These are phyloP conservation scores for Pyrenochaeta sp. DNA, from an alignment of 2,329 filamentous ascomycete species.

Conservation along the genomic window DNA sequence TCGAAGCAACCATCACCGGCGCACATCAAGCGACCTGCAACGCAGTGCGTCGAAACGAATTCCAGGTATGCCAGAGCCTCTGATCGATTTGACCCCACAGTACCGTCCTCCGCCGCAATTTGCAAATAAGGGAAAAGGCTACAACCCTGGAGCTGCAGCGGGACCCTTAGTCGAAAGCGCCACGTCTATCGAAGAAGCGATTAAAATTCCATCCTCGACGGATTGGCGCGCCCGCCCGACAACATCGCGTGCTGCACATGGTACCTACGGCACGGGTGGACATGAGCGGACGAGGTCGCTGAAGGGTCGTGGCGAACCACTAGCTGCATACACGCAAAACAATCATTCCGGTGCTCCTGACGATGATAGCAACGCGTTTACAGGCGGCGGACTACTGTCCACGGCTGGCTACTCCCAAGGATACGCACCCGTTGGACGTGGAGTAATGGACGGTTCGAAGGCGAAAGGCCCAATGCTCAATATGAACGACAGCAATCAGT, in stretches of 20 bases:
- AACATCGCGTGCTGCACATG: conserved; percentile 32
- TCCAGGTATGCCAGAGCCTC: conserved; percentile 62
- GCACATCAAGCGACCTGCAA: conserved; percentile 50
- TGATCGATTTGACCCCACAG: conserved; percentile 72
- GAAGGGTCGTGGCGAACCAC: conserved; percentile 45
- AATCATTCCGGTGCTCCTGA: conserved; percentile 42
- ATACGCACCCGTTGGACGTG: conserved; percentile 50
- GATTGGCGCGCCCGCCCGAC: conserved; percentile 55
- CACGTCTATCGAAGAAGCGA: conserved; percentile 54
- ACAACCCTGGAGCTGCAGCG: conserved; percentile 43
- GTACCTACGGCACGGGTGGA: conserved; percentile 37
- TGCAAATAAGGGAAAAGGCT: conserved; percentile 63
- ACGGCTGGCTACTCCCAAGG: conserved; percentile 52
- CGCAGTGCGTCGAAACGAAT: conserved; percentile 57
- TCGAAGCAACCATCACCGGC: conserved; percentile 41
- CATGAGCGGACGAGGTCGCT: conserved; percentile 46
- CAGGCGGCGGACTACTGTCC: conserved; percentile 55
- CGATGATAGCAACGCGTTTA: conserved; percentile 52
- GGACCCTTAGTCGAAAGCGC: conserved; percentile 58
- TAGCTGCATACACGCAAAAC: conserved; percentile 45
- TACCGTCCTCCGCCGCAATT: conserved; percentile 71
- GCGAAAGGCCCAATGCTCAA: conserved; percentile 58
- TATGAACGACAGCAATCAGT: conserved; percentile 52
- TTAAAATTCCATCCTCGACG: conserved; percentile 53
- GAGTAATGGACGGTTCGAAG: conserved; percentile 56